Percentiles rank a stretch among this genome's conserved stretches.
phyloP scores from a whole-genome alignment of 441 rosid genomes.

The Aquilaria agallochum region DNA sequence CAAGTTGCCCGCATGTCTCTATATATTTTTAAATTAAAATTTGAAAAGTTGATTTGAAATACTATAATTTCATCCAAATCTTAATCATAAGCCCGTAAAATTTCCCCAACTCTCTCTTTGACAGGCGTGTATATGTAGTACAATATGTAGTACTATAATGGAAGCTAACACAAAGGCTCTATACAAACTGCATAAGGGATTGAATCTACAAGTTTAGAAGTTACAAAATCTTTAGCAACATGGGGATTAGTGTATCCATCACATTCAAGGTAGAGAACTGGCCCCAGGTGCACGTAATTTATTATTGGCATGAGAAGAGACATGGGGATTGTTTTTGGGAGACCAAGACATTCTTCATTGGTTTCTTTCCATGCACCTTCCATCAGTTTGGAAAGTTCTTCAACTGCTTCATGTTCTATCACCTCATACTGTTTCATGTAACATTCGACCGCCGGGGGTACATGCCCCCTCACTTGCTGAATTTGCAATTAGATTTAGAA shows the following conservation, averaged over 20 bases:
- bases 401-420: constrained; percentile 12
- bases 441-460: constrained; percentile 18
- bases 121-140: too few relatives aligned
- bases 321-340: constrained; percentile 10
- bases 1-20: too few relatives aligned
- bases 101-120: too few relatives aligned
- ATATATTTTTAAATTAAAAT: too few relatives aligned
- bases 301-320: constrained; percentile 13
- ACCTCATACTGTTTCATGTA: constrained; percentile 22
- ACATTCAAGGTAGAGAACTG: constrained; percentile 15
- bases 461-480: constrained; percentile 23
- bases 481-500: constrained; percentile 2
- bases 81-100: too few relatives aligned
- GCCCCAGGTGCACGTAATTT: constrained; percentile 10
- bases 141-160: too few relatives aligned
- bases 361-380: constrained; percentile 29
- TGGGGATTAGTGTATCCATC: constrained; percentile 16
- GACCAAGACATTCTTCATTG: constrained; percentile 17
- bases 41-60: too few relatives aligned
- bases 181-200: neutral
- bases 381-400: constrained; percentile 13
- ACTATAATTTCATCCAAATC: too few relatives aligned
- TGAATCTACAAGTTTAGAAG: constrained; percentile 16
- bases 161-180: too few relatives aligned
- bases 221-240: neutral